Base-by-base conservation (phyloP, 306 rosid genomes). In the Cyamopsis tetragonoloba region DNA sequence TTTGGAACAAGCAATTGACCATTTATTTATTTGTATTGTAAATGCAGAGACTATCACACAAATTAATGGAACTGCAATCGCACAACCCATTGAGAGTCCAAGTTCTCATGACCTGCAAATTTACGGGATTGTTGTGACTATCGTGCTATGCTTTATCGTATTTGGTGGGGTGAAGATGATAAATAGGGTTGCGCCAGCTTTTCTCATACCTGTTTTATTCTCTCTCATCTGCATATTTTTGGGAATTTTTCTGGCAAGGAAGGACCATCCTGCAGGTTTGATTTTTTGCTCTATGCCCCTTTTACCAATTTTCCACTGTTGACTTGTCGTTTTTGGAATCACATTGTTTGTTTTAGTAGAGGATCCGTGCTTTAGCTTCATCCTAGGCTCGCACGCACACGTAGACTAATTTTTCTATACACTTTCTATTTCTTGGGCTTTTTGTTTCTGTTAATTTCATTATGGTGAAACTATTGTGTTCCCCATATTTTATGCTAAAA, bases 141-240 rank as follows among this genome's bases (percentile, higher is more conserved):
- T 95, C 61, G 2, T 95, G 34, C 83, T 95, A 54, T 90, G 97
- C 92, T 90, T 95, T 80, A 71, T 95, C 80, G 99, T 95, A 67
- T 95, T 95, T 82, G 99, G 99, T 71, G 99, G 99, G 53, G 99
- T 90, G 70, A 95, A 86, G 83, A 95, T 95, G 76, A 95, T 95
- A 72, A 95, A 95, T 75, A 86, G 97, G 84, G 99, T 95, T 75
- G 99, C 99, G 0, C 99, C 99, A 57, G 96, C 99, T 47, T 90
- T 95, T 79, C 97, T 95, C 49, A 70, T 95, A 66, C 92, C 99
- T 48, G 99, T 90, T 71, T 34, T 95, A 73, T 81, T 95, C 84
- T 95, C 99, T 3, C 71, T 95, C 43, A 3, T 81, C 67, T 85
- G 91, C 92, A 95, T 95, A 72, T 88, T 76, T 64, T n/a, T 90